Percentiles rank a stretch among this genome's conserved stretches.
Evolutionary conservation across 139 green algal genomes (phyloP).

Genomic region (Raphidocelis subcapitata): DNA sequence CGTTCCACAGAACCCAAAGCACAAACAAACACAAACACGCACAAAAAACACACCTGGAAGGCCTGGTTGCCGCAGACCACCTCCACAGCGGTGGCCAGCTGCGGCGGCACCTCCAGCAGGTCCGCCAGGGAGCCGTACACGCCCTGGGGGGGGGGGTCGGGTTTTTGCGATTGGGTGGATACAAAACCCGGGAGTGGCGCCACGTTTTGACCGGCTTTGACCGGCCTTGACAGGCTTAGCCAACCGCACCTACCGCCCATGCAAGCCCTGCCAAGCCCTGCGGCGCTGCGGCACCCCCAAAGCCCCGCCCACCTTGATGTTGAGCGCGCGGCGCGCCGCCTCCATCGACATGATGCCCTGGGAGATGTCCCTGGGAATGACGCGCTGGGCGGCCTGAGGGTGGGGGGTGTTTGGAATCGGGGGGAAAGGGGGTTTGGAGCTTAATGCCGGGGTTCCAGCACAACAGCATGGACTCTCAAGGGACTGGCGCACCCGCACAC

Average conservation of each 20-base stretch:
- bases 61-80: slow-evolving; percentile 56
- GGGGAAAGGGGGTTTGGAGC: not conserved
- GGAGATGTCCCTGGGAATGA: slow-evolving; percentile 67
- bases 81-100: slow-evolving; percentile 87
- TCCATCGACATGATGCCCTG: slow-evolving; percentile 55
- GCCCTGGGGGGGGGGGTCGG: slow-evolving; percentile 46
- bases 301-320: slow-evolving; percentile 13
- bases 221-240: too few species aligned
- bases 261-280: slow-evolving; percentile 29
- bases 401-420: not conserved
- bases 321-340: slow-evolving; percentile 4
- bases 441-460: too few species aligned
- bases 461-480: too few species aligned
- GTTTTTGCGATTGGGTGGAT: too few species aligned
- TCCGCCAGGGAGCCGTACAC: slow-evolving; percentile 93
- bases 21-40: too few species aligned
- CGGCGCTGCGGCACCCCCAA: slow-evolving; percentile 46
- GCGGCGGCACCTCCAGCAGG: slow-evolving; percentile 70
- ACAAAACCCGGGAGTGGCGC: too few species aligned
- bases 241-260: too few species aligned
- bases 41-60: slow-evolving; percentile 41
- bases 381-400: slow-evolving; percentile 28
- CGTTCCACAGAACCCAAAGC: too few species aligned
- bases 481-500: too few species aligned
- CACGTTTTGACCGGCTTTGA: too few species aligned